Evolutionary conservation across 1,284 basidiomycete species (phyloP).

Genomic region (Meira nashicola): DNA sequence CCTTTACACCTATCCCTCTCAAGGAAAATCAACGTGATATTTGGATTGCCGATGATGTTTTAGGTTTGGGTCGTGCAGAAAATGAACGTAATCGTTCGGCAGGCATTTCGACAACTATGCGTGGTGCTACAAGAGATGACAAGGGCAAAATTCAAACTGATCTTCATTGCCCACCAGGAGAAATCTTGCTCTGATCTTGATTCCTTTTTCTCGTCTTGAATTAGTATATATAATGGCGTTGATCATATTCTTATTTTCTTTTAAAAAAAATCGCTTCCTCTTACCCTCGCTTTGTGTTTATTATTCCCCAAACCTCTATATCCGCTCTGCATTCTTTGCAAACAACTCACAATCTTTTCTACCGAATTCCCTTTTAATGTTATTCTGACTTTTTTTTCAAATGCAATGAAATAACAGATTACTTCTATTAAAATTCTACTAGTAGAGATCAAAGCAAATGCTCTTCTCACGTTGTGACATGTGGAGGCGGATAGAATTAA

Average conservation of each 20-base stretch:
- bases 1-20: slow-evolving; percentile 44
- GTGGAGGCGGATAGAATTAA: too few relatives aligned
- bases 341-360: too few relatives aligned
- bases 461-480: too few relatives aligned
- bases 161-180: slow-evolving; percentile 44
- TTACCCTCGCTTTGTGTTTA: not conserved
- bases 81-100: slow-evolving; percentile 38
- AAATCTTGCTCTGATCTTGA: slow-evolving; percentile 28
- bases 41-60: slow-evolving; percentile 50
- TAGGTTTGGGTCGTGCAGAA: slow-evolving; percentile 43
- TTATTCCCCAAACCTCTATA: not conserved
- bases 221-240: not conserved
- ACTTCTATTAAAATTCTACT: too few relatives aligned
- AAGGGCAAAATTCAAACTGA: slow-evolving; percentile 45
- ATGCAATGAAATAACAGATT: too few relatives aligned
- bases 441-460: too few relatives aligned
- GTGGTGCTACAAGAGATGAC: slow-evolving; percentile 41
- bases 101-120: slow-evolving; percentile 39
- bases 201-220: not conserved
- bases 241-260: not conserved
- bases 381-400: too few relatives aligned
- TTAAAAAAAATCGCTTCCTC: not conserved
- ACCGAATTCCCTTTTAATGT: too few relatives aligned
- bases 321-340: too few relatives aligned
- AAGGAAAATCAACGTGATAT: slow-evolving; percentile 42